phyloP scores from a whole-genome alignment of 495 filamentous ascomycete genomes.

The Amniculicola lignicola region DNA sequence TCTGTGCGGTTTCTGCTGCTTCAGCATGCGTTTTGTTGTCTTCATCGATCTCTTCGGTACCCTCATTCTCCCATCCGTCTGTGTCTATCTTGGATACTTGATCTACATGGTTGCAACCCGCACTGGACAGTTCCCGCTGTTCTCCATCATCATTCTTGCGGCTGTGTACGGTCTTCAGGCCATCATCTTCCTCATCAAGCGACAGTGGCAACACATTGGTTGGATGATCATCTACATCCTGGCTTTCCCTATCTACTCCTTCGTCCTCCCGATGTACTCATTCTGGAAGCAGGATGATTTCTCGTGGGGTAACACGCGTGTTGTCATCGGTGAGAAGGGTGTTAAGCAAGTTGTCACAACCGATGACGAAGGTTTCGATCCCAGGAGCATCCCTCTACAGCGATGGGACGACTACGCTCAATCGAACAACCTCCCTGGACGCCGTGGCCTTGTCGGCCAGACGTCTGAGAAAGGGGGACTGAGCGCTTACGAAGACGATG shows the following conservation, averaged over 20 bases:
- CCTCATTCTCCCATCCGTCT: conserved; percentile 87
- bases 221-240: conserved; percentile 99
- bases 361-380: conserved; percentile 82
- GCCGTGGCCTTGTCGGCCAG: conserved; percentile 61
- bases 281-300: conserved; percentile 99
- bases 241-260: conserved; percentile 90
- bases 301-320: conserved; percentile 94
- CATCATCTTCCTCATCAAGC: conserved; percentile 89
- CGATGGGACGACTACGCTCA: conserved; percentile 97
- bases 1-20: conserved; percentile 98
- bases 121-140: conserved; percentile 74
- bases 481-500: conserved; percentile 59
- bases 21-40: conserved; percentile 97
- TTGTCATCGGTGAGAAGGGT: conserved; percentile 92
- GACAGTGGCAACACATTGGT: conserved; percentile 95
- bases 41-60: conserved; percentile 94
- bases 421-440: conserved; percentile 85
- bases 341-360: conserved; percentile 83
- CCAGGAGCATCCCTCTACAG: conserved; percentile 87
- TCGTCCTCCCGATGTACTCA: conserved; percentile 89
- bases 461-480: conserved; percentile 60
- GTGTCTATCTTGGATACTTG: conserved; percentile 83
- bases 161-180: conserved; percentile 94
- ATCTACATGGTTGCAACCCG: conserved; percentile 73
- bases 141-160: conserved; percentile 84